Base-by-base conservation (phyloP, 2,329 filamentous ascomycete species). In the Fusarium multiceps region DNA sequence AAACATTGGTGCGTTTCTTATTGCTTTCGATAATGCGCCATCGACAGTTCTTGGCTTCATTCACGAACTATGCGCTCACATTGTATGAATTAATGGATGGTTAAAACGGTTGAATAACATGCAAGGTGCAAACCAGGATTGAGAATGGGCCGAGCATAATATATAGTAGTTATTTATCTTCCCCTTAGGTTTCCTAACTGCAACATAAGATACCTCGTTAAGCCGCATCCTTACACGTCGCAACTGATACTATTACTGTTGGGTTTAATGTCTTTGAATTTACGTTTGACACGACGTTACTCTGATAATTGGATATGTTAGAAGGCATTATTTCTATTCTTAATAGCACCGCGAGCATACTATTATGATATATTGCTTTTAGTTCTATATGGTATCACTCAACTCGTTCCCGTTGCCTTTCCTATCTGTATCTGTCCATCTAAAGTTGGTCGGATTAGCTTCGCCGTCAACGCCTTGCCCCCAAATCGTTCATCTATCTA, bases 161-260 rank as follows among this genome's bases (percentile, higher is more conserved):
- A 71, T 55, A 32, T 71, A 71, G 56, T 64, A 70, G 42, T 27
- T 59, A 63, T 47, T 62, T 46, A 51, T 43, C 20, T 42, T 14
- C 16, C 41, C 6, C n/a, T 45, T 20, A 30, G 40, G 40, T 37
- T 56, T 28, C 16, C 42, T 40, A 30, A 34, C 41, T 57, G 27
- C 46, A 57, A 48, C 28, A 57, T 46, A 53, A 59, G 48, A 69
- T 57, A 54, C 23, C 37, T 51, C 56, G 9, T 63, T 34, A 42
- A 42, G 34, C 25, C 46, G 42, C 34, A 47, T n/a, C 27, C 6
- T 51, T 30, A 55, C 40, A 23, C 32, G 18, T 34, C 14, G 16
- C 18, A 21, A 30, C 13, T 18, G 8, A 25, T 59, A n/a, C 18
- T n/a, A n/a, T 37, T n/a, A 37, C 34, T 12, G 11, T 37, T 28